Percentiles rank a stretch among this genome's conserved stretches.
Conservation (phyloP, 2,329 filamentous ascomycete species). For the Botrytis cinerea region DNA sequence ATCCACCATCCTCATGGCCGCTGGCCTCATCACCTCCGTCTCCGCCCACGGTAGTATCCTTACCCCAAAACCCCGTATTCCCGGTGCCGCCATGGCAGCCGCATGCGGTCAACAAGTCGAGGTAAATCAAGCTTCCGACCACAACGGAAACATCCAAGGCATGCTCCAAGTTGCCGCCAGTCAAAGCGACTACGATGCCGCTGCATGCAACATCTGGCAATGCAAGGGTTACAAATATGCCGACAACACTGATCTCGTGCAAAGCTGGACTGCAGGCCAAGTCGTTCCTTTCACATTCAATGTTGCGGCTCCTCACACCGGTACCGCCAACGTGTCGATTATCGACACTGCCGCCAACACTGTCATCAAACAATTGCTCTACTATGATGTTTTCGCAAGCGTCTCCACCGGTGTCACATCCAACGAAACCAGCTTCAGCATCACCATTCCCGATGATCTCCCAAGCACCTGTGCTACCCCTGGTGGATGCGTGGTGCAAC, state of each 20-base stretch:
- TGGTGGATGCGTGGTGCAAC: constrained; percentile 49
- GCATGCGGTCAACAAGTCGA: constrained; percentile 48
- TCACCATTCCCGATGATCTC: constrained; percentile 55
- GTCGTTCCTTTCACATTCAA: constrained; percentile 47
- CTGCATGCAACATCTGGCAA: constrained; percentile 47
- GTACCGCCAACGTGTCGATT: constrained; percentile 56
- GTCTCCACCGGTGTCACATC: constrained; percentile 46
- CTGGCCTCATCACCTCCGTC: constrained; percentile 44
- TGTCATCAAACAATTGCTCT: constrained; percentile 51
- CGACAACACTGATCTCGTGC: constrained; percentile 49
- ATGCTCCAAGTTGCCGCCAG: constrained; percentile 41
- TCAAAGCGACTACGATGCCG: constrained; percentile 37
- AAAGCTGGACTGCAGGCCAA: constrained; percentile 49
- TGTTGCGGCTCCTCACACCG: constrained; percentile 53
- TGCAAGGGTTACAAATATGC: constrained; percentile 51
- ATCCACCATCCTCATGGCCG: constrained; percentile 31
- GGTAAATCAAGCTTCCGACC: constrained; percentile 40
- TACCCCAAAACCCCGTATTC: constrained; percentile 46
- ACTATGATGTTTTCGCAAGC: constrained; percentile 53
- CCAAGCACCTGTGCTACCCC: constrained; percentile 39
- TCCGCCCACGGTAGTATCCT: constrained; percentile 53
- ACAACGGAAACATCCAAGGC: constrained; percentile 42
- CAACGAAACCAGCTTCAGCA: constrained; percentile 51
- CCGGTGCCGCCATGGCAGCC: constrained; percentile 47
- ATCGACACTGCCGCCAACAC: constrained; percentile 52